Conservation (phyloP, 1,284 basidiomycete genomes). For the Sanghuangporus baumii region DNA sequence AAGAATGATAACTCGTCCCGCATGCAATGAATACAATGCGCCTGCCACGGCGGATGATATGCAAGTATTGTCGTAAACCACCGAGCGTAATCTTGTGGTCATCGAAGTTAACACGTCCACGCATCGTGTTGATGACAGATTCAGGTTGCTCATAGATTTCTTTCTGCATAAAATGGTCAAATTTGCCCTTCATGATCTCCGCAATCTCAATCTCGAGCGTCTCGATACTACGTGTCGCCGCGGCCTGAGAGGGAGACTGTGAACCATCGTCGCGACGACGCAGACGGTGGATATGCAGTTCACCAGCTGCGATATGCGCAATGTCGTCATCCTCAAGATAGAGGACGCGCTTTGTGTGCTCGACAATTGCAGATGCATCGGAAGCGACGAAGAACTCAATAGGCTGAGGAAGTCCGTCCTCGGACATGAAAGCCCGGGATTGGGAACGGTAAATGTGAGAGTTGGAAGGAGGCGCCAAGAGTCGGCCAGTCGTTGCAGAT, state of each 20-base stretch:
- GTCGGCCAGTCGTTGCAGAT: constrained; percentile 45
- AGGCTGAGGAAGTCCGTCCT: constrained; percentile 96
- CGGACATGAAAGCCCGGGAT: constrained; percentile 97
- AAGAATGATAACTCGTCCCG: constrained; percentile 97
- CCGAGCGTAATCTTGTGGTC: constrained; percentile 88
- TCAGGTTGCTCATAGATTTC: constrained; percentile 99
- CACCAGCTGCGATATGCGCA: constrained; percentile 94
- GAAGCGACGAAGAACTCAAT: constrained; percentile 99
- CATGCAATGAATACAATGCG: constrained; percentile 97
- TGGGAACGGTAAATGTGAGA: constrained; percentile 92
- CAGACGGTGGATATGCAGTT: constrained; percentile 98
- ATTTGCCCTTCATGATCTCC: constrained; percentile 99
- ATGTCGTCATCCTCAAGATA: constrained; percentile 99
- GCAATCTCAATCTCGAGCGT: constrained; percentile 98
- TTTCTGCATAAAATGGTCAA: constrained; percentile 99
- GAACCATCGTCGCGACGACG: constrained; percentile 78
- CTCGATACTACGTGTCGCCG: constrained; percentile 93
- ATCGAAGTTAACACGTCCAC: constrained; percentile 99
- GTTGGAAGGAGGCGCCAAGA: constrained; percentile 68
- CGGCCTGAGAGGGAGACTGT: constrained; percentile 48
- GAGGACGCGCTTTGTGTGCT: constrained; percentile 98
- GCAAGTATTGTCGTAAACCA: constrained; percentile 92
- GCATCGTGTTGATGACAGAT: constrained; percentile 99
- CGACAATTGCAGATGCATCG: constrained; percentile 93
- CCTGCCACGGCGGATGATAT: constrained; percentile 91